Base-by-base conservation (phyloP, 371 early-diverging fungal genomes). In the Phascolomyces articulosus region DNA sequence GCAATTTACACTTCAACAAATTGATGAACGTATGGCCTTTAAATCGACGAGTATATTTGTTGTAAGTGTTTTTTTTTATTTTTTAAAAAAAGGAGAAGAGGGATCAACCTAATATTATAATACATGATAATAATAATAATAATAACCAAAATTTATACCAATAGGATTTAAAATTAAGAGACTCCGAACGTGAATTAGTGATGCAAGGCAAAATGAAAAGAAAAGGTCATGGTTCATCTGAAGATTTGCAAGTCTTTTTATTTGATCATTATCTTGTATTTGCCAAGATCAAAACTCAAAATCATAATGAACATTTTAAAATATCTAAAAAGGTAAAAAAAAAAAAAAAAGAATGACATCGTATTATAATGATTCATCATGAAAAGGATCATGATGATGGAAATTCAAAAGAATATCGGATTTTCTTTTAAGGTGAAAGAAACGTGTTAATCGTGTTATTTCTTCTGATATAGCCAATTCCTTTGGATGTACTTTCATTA, bases 241-340 rank as follows among this genome's bases (percentile, higher is more conserved):
- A 91, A 34, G 89, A 92, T 38, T 63, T 96, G 0, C 85, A 84
- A 58, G 86, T 95, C 23, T 91, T 95, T 68, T 71, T 96, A 53
- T 92, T 97, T 62, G 98, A 97, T 72, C 94, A 97, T 78, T 83
- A 86, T 51, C 78, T 97, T 16, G 75, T 97, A 15, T 73, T 96
- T 74, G 87, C 93, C 58, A 92, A 92, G 70, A 83, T 85, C 24
- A 75, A 76, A 26, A 60, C 57, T 27, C 63, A 69, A 28, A 61
- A 71, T 48, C 60, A 66, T 41, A 54, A 66, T 11, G 76, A 81
- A 58, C 60, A 63, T 27, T 78, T 78, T 62, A 69, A 68, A 44
- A 69, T 71, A 6, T 68, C 65, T 26, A 68, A 68, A 59, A 71
- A 70, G 67, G 73, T 75, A 70, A 29, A 49, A 27, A 48, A 26